Percentiles rank a stretch among this genome's conserved stretches.
Conservation (phyloP, 331 rosid genomes). For the Prunus yedoensis region DNA sequence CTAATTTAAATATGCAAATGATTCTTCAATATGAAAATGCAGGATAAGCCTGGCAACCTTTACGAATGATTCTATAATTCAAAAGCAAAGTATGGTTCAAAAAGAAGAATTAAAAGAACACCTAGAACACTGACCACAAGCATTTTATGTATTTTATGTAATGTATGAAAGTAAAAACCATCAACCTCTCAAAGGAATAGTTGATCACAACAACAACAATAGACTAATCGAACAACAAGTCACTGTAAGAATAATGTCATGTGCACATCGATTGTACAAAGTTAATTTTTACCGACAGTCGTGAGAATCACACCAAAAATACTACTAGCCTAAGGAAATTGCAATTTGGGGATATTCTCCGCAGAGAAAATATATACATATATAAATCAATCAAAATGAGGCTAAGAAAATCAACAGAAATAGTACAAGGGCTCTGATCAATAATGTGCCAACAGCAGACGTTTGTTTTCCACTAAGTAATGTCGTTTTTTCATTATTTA, state of each 20-base stretch:
- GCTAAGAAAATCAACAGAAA: not conserved
- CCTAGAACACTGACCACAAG: not conserved
- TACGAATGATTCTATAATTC: not conserved
- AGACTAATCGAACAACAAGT: too few relatives aligned
- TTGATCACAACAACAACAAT: not conserved
- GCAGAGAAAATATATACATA: not conserved
- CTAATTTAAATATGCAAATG: too few relatives aligned
- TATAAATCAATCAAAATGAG: not conserved
- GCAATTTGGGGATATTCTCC: not conserved
- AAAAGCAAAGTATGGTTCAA: not conserved
- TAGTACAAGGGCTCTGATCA: not conserved
- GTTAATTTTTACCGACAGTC: not conserved
- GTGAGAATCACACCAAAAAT: not conserved
- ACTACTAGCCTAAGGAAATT: not conserved
- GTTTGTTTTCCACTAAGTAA: not conserved
- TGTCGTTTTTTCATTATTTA: not conserved
- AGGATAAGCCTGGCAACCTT: not conserved
- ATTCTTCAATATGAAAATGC: not conserved
- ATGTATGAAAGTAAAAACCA: not conserved
- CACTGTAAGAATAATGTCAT: not conserved
- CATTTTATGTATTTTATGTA: not conserved
- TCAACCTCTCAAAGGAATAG: not conserved
- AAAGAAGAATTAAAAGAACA: not conserved
- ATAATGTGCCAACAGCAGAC: not conserved
- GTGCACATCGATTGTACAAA: slow-evolving; percentile 2